Evolutionary conservation across 495 filamentous ascomycete genomes (phyloP).

Genomic region (Mytilinidion resinicola): DNA sequence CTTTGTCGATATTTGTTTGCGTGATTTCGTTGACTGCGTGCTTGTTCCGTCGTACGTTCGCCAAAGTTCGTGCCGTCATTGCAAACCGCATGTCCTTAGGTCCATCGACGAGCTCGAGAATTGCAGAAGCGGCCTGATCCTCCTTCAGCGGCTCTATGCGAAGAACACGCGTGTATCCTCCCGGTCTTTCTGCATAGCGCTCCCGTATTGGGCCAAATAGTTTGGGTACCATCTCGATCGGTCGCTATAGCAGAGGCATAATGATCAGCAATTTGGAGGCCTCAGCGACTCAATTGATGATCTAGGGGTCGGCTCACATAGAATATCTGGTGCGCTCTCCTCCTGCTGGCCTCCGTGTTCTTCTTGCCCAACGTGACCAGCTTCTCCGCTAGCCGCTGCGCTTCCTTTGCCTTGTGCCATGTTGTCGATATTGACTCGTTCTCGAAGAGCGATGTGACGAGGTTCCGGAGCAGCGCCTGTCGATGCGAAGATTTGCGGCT

Average conservation of each 20-base stretch:
- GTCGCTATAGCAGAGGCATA: constrained; percentile 8
- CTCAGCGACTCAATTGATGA: not conserved
- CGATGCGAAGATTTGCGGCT: constrained; percentile 77
- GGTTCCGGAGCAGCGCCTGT: constrained; percentile 87
- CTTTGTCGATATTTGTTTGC: constrained; percentile 69
- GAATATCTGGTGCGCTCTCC: constrained; percentile 65
- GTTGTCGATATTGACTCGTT: constrained; percentile 91
- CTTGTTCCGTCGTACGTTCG: constrained; percentile 48
- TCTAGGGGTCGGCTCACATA: constrained; percentile 53
- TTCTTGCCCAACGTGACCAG: constrained; percentile 88
- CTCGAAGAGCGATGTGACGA: constrained; percentile 90
- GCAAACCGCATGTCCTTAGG: constrained; percentile 92
- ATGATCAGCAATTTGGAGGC: not conserved
- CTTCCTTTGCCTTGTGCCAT: constrained; percentile 95
- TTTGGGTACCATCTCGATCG: constrained; percentile 59
- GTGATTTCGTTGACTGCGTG: constrained; percentile 59
- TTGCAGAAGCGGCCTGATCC: constrained; percentile 80
- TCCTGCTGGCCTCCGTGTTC: constrained; percentile 69
- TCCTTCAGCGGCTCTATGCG: constrained; percentile 67
- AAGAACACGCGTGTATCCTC: constrained; percentile 91
- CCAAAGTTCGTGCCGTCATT: constrained; percentile 77
- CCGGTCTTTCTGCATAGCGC: constrained; percentile 73
- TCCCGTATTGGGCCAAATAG: constrained; percentile 76
- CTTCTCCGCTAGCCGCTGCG: constrained; percentile 86
- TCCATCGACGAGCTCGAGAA: constrained; percentile 94